Base-by-base conservation (phyloP, 2,329 filamentous ascomycete species). In the Graphilbum fragrans region DNA sequence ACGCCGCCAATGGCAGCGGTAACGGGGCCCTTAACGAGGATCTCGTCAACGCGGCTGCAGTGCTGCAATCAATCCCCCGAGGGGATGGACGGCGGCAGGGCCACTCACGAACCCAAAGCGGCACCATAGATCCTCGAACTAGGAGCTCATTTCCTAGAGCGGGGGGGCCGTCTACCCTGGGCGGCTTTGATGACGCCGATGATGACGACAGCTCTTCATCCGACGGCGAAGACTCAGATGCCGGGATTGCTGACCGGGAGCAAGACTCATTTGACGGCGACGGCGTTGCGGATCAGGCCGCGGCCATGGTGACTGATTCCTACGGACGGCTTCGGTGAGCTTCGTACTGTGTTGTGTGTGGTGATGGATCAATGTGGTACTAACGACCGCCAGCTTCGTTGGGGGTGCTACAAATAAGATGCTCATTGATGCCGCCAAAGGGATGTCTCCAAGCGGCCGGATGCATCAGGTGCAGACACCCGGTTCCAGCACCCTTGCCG, bases 341-440 rank as follows among this genome's bases (percentile, higher is more conserved):
- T 11, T 25, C 25, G n/a, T n/a, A n/a, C n/a, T n/a, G n/a, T n/a
- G n/a, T n/a, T n/a, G n/a, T n/a, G n/a, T n/a, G n/a, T n/a, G n/a
- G n/a, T n/a, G n/a, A n/a, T n/a, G n/a, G n/a, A n/a, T n/a, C n/a
- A n/a, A n/a, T n/a, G 10, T 20, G 19, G 6, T 20, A 36, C 18
- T 25, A 3, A 39, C 32, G 38, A 10, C 14, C 17, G 38, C 11
- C n/a, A 50, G 52, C n/a, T 55, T 51, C 36, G 41, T 54, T 8
- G 52, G 51, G 3, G 55, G 55, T 2, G 50, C 52, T 1, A 47
- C 48, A 16, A 55, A 52, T 27, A 51, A 49, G 20, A 50, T 56
- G 35, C 47, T 55, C 17, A 48, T 56, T 9, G 52, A 56, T 40
- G 54, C 55, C 2, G 49, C 51, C 8, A 45, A 52, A 16, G 51